Base-by-base conservation (phyloP, 257 asterid genomes). In the Prunella vulgaris region DNA sequence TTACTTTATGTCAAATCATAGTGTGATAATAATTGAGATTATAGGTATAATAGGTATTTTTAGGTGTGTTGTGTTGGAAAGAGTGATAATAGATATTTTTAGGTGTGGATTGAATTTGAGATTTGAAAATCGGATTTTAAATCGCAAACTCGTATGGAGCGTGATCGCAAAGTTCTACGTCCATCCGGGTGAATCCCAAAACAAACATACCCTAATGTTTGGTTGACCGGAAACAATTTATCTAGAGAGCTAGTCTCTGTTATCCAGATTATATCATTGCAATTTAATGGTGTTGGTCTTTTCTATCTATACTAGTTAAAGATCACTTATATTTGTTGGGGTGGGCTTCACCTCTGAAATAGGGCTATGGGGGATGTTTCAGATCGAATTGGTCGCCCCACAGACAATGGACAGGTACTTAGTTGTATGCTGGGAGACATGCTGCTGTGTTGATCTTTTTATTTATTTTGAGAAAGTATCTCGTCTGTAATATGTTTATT, bases 341-440 rank as follows among this genome's bases (percentile, higher is more conserved):
- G 77, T 77, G 77, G 56, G 22, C 67, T 70, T 69, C 65, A 49
- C 40, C 60, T 27, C 53, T 53, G 22, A 66, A 80, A 74, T 83
- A 91, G 97, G 81, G 95, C 97, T 14, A 89, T 87, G 95, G 97
- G 97, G 20, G 97, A 91, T 83, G 97, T 91, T 61, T 91, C 97
- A 14, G 96, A 91, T 78, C 88, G 95, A 75, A 89, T 87, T 72
- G 97, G 97, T 27, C 90, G 95, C 69, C 95, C 97, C 44, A 87
- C 97, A 4, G 95, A 91, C 84, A 87, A 87, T 81, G 97, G 97
- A 20, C 96, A 91, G 97, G 97, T 91, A 81, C 44, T 48, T 53
- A 57, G 60, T 48, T 49, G 24, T 53, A 59, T 48, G 58, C 32
- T 71, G 58, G 38, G 71, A 64, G 38, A 44, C 27, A 58, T 53